phyloP scores from a whole-genome alignment of 2,329 filamentous ascomycete species.

The Emmonsia crescens region DNA sequence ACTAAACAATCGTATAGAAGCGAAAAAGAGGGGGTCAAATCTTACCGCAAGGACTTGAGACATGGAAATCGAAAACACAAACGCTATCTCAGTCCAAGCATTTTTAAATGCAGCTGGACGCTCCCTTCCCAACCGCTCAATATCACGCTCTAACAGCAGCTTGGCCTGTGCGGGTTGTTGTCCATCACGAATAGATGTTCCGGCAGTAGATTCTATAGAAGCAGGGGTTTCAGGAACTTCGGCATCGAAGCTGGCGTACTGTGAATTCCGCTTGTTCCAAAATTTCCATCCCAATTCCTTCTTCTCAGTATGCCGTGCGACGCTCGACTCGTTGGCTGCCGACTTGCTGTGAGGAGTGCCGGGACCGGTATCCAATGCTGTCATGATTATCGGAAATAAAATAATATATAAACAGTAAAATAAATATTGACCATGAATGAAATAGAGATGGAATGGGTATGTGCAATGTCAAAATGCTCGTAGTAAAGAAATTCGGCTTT shows the following conservation, averaged over 20 bases:
- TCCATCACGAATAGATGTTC: neutral
- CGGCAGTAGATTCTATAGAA: neutral
- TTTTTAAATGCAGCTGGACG: slow-evolving; percentile 47
- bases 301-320: neutral
- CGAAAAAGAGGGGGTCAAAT: slow-evolving; percentile 3
- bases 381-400: neutral
- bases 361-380: neutral
- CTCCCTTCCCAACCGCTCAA: slow-evolving; percentile 53
- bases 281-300: neutral
- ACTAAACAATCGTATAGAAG: neutral
- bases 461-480: neutral
- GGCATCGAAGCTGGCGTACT: neutral
- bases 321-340: neutral
- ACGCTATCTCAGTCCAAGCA: slow-evolving; percentile 47
- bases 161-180: neutral
- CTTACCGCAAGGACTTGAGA: slow-evolving; percentile 52
- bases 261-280: neutral
- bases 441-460: neutral
- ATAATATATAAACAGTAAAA: neutral
- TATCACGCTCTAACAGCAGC: slow-evolving; percentile 9
- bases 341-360: neutral
- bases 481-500: neutral
- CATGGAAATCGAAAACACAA: slow-evolving; percentile 51
- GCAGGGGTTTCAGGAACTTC: neutral
- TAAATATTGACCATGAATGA: neutral